A percentile compares a stretch with the other conserved stretches of the same genome.
Conservation (phyloP, 1,139 yeast species). For the Saccharomycopsis phalli region DNA sequence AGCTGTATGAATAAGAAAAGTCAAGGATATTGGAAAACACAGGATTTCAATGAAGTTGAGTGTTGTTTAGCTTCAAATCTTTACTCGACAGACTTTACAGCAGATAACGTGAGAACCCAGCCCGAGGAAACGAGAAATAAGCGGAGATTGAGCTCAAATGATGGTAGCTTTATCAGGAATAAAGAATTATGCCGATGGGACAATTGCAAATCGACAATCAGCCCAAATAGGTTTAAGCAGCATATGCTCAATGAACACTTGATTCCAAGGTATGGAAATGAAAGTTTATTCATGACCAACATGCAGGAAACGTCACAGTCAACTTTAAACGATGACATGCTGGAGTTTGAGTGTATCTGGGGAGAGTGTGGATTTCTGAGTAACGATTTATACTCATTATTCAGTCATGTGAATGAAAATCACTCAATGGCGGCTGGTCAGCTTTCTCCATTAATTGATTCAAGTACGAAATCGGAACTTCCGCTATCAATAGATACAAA, state of each 20-base stretch:
- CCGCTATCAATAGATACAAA: too few relatives aligned
- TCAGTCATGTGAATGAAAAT: conserved; percentile 51
- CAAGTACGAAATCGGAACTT: too few relatives aligned
- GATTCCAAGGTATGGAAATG: conserved; percentile 30
- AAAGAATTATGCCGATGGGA: conserved; percentile 45
- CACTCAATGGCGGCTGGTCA: conserved; percentile 28
- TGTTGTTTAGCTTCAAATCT: conserved; percentile 7
- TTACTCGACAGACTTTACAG: too few relatives aligned
- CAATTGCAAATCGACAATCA: conserved; percentile 35
- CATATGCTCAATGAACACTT: conserved; percentile 57
- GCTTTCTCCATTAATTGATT: too few relatives aligned
- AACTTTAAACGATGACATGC: conserved; percentile 8
- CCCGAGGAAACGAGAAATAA: too few relatives aligned
- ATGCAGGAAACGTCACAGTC: too few relatives aligned
- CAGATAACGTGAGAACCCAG: too few relatives aligned
- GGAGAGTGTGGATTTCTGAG: conserved; percentile 52
- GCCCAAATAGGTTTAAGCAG: conserved; percentile 38
- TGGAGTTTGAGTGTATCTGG: conserved; percentile 58
- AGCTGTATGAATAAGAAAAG: neutral
- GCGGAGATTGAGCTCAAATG: neutral
- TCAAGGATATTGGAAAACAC: neutral
- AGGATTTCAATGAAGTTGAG: neutral
- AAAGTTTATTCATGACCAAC: too few relatives aligned
- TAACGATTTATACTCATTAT: conserved; percentile 40
- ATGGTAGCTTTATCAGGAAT: neutral